Evolutionary conservation across 352 stramenopile species (phyloP).

Genomic region (Phytophthora podocarpi): DNA sequence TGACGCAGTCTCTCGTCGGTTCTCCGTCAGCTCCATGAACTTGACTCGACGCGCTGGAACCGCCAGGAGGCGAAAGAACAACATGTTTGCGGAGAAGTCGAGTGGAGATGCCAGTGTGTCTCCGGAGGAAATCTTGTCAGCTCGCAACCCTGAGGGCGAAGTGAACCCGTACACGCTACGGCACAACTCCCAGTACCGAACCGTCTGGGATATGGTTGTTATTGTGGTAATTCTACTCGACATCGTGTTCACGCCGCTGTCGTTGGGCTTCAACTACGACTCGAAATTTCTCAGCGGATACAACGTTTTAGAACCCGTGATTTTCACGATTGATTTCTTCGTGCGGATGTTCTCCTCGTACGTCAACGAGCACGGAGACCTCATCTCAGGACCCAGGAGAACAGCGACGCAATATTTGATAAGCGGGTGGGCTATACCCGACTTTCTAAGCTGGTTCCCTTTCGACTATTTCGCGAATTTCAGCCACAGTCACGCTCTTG

Average conservation of each 20-base stretch:
- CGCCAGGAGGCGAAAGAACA: slow-evolving; percentile 25
- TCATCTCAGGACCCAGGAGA: slow-evolving; percentile 52
- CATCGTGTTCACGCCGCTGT: slow-evolving; percentile 58
- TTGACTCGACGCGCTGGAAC: slow-evolving; percentile 15
- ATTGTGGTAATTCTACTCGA: slow-evolving; percentile 58
- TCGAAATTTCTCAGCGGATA: slow-evolving; percentile 28
- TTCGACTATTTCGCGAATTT: slow-evolving; percentile 47
- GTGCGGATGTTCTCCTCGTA: slow-evolving; percentile 69
- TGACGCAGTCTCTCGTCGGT: slow-evolving; percentile 43
- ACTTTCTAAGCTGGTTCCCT: slow-evolving; percentile 74
- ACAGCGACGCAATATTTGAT: slow-evolving; percentile 59
- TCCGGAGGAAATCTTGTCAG: slow-evolving; percentile 42
- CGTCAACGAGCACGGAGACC: slow-evolving; percentile 44
- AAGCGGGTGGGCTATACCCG: slow-evolving; percentile 56
- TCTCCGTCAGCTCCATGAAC: slow-evolving; percentile 50
- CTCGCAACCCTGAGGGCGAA: slow-evolving; percentile 37
- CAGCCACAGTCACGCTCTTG: slow-evolving; percentile 45
- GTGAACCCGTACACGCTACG: slow-evolving; percentile 52
- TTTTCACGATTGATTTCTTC: slow-evolving; percentile 63
- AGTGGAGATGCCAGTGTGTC: slow-evolving; percentile 26
- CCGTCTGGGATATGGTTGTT: slow-evolving; percentile 56
- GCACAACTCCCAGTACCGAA: slow-evolving; percentile 48
- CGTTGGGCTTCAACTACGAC: slow-evolving; percentile 58
- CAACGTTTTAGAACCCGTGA: slow-evolving; percentile 43
- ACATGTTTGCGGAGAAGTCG: slow-evolving; percentile 27